These are phyloP conservation scores for Boletus sensibilis DNA, from an alignment of 768 basidiomycete genomes.

Conservation along the genomic window DNA sequence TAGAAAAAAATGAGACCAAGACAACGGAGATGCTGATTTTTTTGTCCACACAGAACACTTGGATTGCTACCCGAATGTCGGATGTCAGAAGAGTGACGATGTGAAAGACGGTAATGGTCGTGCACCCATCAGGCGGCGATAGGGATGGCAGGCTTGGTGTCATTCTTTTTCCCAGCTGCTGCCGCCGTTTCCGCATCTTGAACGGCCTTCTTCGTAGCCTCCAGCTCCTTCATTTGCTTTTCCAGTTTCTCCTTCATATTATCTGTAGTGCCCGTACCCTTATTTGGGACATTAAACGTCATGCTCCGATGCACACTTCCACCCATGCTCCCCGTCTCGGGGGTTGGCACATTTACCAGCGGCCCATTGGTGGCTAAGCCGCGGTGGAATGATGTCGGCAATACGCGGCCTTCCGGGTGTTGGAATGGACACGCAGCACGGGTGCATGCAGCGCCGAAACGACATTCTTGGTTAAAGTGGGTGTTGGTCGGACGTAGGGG, in stretches of 20 bases:
- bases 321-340: conserved; percentile 66
- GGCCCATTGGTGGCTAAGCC: conserved; percentile 63
- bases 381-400: conserved; percentile 79
- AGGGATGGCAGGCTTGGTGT: conserved; percentile 44
- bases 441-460: conserved; percentile 84
- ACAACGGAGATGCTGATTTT: conserved; percentile 15
- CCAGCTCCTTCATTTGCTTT: conserved; percentile 59
- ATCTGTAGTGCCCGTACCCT: conserved; percentile 22
- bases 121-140: conserved; percentile 32
- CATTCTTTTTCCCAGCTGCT: conserved; percentile 61
- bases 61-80: background rate
- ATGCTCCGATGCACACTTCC: conserved; percentile 69
- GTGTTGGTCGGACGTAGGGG: conserved; percentile 43
- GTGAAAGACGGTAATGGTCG: background rate
- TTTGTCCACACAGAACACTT: conserved; percentile 12
- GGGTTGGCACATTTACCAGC: conserved; percentile 57
- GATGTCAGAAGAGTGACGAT: background rate
- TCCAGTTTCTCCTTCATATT: conserved; percentile 50
- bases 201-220: conserved; percentile 68
- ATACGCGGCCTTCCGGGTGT: conserved; percentile 84
- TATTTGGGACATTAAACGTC: conserved; percentile 55
- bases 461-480: conserved; percentile 58
- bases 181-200: conserved; percentile 61
- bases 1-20: conserved; percentile 14
- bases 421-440: conserved; percentile 85